These are phyloP conservation scores for Erythrophleum fordii DNA, from an alignment of 306 rosid genomes.

Conservation along the genomic window DNA sequence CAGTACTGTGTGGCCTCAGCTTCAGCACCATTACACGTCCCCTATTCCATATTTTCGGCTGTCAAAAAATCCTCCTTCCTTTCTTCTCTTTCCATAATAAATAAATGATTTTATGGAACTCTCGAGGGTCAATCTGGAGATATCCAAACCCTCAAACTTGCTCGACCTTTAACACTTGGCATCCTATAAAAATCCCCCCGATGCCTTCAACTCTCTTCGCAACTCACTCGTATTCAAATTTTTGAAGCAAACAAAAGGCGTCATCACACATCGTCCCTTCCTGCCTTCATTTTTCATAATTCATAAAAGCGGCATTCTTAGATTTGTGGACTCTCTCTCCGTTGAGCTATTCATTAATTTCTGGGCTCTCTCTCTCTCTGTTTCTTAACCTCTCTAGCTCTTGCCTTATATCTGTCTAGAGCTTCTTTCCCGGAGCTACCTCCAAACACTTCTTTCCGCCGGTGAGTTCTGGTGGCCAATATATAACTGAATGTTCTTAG, in stretches of 20 bases:
- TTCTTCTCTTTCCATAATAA: background rate
- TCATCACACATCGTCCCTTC: background rate
- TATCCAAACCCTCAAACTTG: background rate
- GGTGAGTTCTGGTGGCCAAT: conserved; percentile 3
- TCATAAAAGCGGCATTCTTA: background rate
- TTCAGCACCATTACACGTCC: background rate
- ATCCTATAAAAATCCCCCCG: background rate
- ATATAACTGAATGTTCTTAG: background rate
- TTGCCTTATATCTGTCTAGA: background rate
- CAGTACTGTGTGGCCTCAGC: background rate
- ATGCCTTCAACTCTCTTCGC: background rate
- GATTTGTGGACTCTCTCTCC: background rate
- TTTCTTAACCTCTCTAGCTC: background rate
- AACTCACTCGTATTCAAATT: background rate
- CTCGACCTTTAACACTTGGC: background rate
- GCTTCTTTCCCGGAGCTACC: background rate
- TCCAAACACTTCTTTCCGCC: background rate
- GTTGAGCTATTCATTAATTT: background rate
- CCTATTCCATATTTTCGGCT: background rate
- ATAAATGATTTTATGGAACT: background rate
- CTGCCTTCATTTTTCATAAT: background rate
- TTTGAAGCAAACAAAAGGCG: background rate
- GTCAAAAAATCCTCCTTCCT: background rate
- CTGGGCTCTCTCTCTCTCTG: no score
- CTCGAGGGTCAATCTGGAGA: background rate